Evolutionary conservation across 2,329 filamentous ascomycete species (phyloP), one percentile per base, ranked within the genome.

Genomic region (Fusarium globosum): DNA sequence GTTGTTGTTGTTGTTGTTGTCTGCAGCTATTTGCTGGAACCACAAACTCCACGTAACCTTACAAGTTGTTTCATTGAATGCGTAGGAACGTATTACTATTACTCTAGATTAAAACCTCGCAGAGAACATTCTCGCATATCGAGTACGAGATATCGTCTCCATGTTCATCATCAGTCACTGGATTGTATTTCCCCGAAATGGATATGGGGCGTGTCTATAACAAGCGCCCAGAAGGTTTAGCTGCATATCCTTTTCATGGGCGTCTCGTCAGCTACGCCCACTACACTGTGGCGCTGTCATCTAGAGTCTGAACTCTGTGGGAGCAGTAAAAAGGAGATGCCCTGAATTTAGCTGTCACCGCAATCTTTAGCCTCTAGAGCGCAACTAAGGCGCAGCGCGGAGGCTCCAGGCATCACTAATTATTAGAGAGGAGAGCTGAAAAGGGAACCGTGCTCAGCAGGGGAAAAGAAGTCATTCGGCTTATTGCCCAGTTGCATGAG

Each of bases 341-440:
- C 57, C 64, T 49, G 55, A 67, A 75, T 76, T 67, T 69, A 77
- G 66, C 70, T 77, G 72, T 68, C 74, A 77, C 76, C 76, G 72
- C 62, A 77, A 74, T 75, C 66, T 74, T 55, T 71, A 75, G 64
- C 65, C 63, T 71, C 18, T 63, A 52, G 55, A 76, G 70, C 62
- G 69, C 60, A 65, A 41, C 70, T 69, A 38, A 67, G 65, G 60
- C 57, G 49, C 57, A 68, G 63, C 45, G 51, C 48, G 43, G 56
- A 62, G 30, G 33, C 33, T 56, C 45, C 61, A 46, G 59, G 21
- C 61, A 59, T 62, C 49, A 51, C 53, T 60, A 59, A 61, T 48
- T 52, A 55, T 42, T 45, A 61, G 56, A 38, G 30, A 36, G 61
- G 56, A 35, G 23, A 46, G 61, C 51, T 58, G 61, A 57, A 68